phyloP scores from a whole-genome alignment of 768 basidiomycete species.

The Mycena floridula region DNA sequence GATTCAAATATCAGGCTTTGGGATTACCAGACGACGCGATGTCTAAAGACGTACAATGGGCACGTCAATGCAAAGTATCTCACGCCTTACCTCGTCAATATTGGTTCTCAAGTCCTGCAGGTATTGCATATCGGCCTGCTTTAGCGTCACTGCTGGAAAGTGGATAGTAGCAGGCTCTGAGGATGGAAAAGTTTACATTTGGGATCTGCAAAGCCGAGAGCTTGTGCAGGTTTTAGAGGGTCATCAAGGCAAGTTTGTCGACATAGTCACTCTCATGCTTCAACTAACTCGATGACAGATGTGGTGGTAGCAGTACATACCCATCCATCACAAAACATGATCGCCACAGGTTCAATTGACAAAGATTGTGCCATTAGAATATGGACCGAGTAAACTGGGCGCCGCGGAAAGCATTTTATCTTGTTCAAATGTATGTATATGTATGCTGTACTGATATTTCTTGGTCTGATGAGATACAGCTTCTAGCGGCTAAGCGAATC shows the following conservation, averaged over 20 bases:
- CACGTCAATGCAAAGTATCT: constrained; percentile 76
- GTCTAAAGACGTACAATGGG: constrained; percentile 85
- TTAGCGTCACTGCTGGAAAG: constrained; percentile 78
- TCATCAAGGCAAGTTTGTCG: constrained; percentile 51
- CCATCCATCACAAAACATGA: constrained; percentile 80
- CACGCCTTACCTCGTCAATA: too few species aligned
- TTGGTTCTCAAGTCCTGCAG: too few species aligned
- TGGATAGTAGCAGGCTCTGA: constrained; percentile 93
- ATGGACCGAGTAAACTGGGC: too few species aligned
- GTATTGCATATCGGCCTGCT: constrained; percentile 82
- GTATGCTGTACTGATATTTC: too few species aligned
- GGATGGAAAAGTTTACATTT: constrained; percentile 83
- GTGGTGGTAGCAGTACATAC: constrained; percentile 47
- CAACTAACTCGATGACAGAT: constrained; percentile 19
- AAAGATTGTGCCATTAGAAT: constrained; percentile 77
- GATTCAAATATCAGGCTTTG: constrained; percentile 91
- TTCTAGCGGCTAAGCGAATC: too few species aligned
- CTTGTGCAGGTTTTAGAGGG: constrained; percentile 76
- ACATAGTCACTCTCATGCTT: not conserved
- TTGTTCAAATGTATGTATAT: too few species aligned
- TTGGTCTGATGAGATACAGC: too few species aligned
- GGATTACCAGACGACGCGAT: constrained; percentile 90
- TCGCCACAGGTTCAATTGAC: constrained; percentile 84
- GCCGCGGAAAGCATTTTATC: too few species aligned
- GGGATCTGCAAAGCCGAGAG: constrained; percentile 87